A percentile compares a stretch with the other conserved stretches of the same genome.
phyloP scores from a whole-genome alignment of 2,329 filamentous ascomycete genomes.

The Pseudogymnoascus sp. region DNA sequence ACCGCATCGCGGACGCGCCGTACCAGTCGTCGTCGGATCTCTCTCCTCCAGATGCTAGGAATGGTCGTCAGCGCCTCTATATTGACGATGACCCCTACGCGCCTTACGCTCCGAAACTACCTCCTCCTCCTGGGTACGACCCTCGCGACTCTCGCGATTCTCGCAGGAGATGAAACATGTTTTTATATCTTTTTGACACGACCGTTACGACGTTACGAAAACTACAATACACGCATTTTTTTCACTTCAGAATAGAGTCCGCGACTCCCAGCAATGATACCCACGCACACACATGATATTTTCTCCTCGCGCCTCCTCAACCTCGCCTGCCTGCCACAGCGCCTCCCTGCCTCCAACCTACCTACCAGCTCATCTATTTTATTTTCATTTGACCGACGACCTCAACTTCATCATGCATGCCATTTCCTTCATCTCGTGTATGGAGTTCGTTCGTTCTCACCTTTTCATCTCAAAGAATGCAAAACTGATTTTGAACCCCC shows the following conservation, averaged over 20 bases:
- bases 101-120: not conserved
- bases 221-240: not conserved
- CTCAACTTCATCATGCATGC: too few species aligned
- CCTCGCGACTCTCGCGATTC: not conserved
- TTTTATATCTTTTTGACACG: not conserved
- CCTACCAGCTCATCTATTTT: not conserved
- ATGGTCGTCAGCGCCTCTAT: slow-evolving; percentile 33
- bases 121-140: not conserved
- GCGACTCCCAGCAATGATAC: not conserved
- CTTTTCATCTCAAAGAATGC: not conserved
- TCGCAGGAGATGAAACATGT: not conserved
- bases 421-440: not conserved
- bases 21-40: slow-evolving; percentile 25
- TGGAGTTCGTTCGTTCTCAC: slow-evolving; percentile 5
- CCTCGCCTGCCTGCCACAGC: not conserved
- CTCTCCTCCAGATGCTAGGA: slow-evolving; percentile 22
- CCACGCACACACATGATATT: not conserved
- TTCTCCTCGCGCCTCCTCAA: not conserved
- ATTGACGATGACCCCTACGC: slow-evolving; percentile 37
- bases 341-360: not conserved
- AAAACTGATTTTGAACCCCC: not conserved
- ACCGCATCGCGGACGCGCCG: slow-evolving; percentile 13
- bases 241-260: not conserved
- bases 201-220: not conserved
- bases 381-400: not conserved